These are phyloP conservation scores for Chlamydomonas eustigma DNA, from an alignment of 139 green algal genomes.

Conservation along the genomic window DNA sequence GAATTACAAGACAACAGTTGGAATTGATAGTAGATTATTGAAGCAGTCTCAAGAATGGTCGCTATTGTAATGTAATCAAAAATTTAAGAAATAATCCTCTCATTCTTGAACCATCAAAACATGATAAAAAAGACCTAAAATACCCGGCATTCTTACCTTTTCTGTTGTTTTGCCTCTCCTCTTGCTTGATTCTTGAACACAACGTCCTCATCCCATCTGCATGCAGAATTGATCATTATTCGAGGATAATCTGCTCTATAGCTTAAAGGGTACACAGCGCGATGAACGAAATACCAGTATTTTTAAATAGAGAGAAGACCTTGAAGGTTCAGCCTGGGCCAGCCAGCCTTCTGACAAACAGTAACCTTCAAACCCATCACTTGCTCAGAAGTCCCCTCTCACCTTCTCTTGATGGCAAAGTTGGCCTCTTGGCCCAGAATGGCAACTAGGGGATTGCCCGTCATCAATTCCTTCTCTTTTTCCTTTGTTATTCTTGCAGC, in stretches of 20 bases:
- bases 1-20: background rate
- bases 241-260: too few species aligned
- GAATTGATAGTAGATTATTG: background rate
- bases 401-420: conserved; percentile 62
- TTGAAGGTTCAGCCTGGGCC: too few species aligned
- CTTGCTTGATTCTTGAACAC: conserved; percentile 93
- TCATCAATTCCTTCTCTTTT: conserved; percentile 66
- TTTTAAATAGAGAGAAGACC: too few species aligned
- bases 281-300: too few species aligned
- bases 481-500: conserved; percentile 33
- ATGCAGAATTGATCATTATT: too few species aligned
- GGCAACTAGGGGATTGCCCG: conserved; percentile 89
- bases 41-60: background rate
- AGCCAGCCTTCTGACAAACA: too few species aligned
- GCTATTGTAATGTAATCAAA: background rate
- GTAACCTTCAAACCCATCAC: too few species aligned
- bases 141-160: background rate
- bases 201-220: conserved; percentile 96
- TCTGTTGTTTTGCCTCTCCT: conserved; percentile 73
- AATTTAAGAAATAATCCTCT: too few species aligned
- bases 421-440: conserved; percentile 30
- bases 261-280: too few species aligned
- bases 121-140: too few species aligned
- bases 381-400: too few species aligned
- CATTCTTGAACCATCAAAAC: background rate